Evolutionary conservation across 306 rosid species (phyloP).

Genomic region (Trifolium subterraneum): DNA sequence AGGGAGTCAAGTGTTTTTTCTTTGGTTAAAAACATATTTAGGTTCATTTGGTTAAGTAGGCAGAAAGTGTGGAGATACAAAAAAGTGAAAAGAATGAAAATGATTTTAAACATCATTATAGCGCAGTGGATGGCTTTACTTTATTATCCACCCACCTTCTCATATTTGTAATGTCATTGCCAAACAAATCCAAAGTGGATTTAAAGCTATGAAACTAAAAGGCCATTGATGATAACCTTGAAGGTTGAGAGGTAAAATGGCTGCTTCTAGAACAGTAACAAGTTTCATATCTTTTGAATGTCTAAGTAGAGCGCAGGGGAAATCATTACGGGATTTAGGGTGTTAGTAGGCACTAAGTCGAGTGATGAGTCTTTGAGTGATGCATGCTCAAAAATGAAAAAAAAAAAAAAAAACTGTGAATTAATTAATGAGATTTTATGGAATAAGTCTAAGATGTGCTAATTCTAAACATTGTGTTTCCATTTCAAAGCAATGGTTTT

Average conservation of each 20-base stretch:
- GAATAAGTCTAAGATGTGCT: slow-evolving; percentile 15
- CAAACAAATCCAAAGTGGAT: slow-evolving; percentile 18
- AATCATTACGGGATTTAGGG: not conserved
- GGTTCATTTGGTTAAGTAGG: slow-evolving; percentile 25
- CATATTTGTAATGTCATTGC: slow-evolving; percentile 22
- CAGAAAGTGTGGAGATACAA: slow-evolving; percentile 18
- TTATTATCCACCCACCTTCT: slow-evolving; percentile 1
- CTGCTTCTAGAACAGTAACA: slow-evolving; percentile 15
- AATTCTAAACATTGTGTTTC: slow-evolving; percentile 11
- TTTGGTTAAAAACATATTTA: slow-evolving; percentile 20
- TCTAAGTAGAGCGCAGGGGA: slow-evolving; percentile 15
- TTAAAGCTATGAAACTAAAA: slow-evolving; percentile 33
- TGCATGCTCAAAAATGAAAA: not conserved
- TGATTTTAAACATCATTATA: slow-evolving; percentile 18
- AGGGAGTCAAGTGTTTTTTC: not conserved
- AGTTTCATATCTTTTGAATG: slow-evolving; percentile 35
- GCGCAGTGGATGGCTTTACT: slow-evolving; percentile 10
- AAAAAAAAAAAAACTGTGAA: not conserved
- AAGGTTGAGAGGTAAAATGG: slow-evolving; percentile 34
- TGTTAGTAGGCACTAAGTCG: slow-evolving; percentile 7
- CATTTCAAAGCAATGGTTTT: slow-evolving; percentile 31
- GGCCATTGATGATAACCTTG: slow-evolving; percentile 29
- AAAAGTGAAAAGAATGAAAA: slow-evolving; percentile 13
- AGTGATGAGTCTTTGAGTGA: not conserved
- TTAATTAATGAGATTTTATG: slow-evolving; percentile 22